Evolutionary conservation across 1,139 yeast genomes (phyloP).

Genomic region (Meyerozyma smithsonii): DNA sequence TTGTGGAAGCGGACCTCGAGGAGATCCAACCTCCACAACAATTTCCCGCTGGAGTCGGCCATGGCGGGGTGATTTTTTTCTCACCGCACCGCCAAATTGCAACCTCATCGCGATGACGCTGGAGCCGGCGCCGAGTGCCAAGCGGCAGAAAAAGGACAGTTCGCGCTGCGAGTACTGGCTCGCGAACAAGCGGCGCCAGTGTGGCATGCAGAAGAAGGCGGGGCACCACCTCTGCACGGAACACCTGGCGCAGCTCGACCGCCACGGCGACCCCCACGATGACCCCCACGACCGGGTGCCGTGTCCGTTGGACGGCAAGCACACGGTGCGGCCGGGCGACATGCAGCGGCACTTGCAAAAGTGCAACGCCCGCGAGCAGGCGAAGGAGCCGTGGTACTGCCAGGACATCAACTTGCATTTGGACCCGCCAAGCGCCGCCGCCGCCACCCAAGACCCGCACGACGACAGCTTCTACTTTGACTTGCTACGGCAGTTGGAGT

Average conservation of each 20-base stretch:
- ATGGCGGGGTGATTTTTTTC: background rate
- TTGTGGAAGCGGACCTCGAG: constrained; percentile 44
- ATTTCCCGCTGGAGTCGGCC: constrained; percentile 7
- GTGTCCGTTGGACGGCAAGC: constrained; percentile 76
- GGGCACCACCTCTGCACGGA: constrained; percentile 57
- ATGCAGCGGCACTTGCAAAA: constrained; percentile 53
- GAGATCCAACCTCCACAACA: constrained; percentile 47
- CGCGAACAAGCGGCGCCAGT: constrained; percentile 45
- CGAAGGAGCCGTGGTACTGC: constrained; percentile 40
- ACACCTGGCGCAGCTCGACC: constrained; percentile 34
- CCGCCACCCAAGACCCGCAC: constrained; percentile 6
- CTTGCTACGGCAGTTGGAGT: constrained; percentile 16
- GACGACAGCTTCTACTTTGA: constrained; percentile 17
- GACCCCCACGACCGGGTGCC: constrained; percentile 27
- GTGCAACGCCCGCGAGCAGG: constrained; percentile 48
- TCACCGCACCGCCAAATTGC: background rate
- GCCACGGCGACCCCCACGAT: no score
- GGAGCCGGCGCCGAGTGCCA: background rate
- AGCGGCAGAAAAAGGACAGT: background rate
- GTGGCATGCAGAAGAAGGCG: constrained; percentile 57
- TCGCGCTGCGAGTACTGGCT: constrained; percentile 46
- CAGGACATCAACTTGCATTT: constrained; percentile 30
- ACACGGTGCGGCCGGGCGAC: constrained; percentile 63
- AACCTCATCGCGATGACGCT: constrained; percentile 2
- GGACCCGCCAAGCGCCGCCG: constrained; percentile 2